Percentiles rank a stretch among this genome's conserved stretches.
These are phyloP conservation scores for Salvia sclarea DNA, from an alignment of 305 asterid genomes.

Conservation along the genomic window DNA sequence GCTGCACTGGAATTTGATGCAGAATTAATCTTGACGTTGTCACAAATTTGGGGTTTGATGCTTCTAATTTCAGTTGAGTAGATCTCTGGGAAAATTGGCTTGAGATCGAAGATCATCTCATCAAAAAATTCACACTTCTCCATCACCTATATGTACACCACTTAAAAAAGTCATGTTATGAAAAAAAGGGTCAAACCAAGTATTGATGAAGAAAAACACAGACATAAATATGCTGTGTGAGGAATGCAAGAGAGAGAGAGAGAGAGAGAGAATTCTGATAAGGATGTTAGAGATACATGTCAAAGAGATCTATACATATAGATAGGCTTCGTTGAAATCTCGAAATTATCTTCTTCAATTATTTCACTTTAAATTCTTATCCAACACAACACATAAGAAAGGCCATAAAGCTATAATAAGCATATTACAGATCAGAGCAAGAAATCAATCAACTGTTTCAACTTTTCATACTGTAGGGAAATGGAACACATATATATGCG, in stretches of 20 bases:
- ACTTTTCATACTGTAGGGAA: background rate
- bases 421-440: background rate
- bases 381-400: background rate
- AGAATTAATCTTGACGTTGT: background rate
- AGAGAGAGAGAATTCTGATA: background rate
- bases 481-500: background rate
- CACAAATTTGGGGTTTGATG: slow-evolving; percentile 1
- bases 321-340: background rate
- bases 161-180: background rate
- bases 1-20: background rate
- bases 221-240: background rate
- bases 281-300: background rate
- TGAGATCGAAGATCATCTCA: slow-evolving; percentile 31
- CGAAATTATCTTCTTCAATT: background rate
- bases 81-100: slow-evolving; percentile 30
- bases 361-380: background rate
- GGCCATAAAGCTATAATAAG: background rate
- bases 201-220: background rate
- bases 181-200: background rate
- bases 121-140: slow-evolving; percentile 24
- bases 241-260: background rate
- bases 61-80: background rate
- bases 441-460: background rate
- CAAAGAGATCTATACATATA: background rate
- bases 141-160: slow-evolving; percentile 6